A percentile compares a stretch with the other conserved stretches of the same genome.
Evolutionary conservation across 108 stramenopile species (phyloP).

Genomic region (Nitzschia sp.): DNA sequence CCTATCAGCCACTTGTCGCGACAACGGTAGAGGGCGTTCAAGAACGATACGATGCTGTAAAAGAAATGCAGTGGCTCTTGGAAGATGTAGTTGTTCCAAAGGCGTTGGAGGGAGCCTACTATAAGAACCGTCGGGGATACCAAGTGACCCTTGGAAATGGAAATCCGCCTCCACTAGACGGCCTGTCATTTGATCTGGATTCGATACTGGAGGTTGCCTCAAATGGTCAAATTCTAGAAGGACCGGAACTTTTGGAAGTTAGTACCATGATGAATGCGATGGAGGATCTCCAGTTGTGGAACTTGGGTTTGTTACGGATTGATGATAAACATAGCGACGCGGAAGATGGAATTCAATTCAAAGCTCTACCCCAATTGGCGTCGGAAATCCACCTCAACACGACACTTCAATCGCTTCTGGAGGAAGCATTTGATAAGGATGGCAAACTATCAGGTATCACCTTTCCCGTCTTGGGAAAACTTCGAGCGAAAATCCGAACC

Average conservation of each 20-base stretch:
- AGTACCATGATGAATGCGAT: constrained; percentile 49
- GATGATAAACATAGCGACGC: too few species aligned
- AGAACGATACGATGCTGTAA: constrained; percentile 65
- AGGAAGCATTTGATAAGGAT: constrained; percentile 68
- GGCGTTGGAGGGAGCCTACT: constrained; percentile 23
- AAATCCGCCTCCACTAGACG: constrained; percentile 55
- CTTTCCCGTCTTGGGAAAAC: constrained; percentile 64
- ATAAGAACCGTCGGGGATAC: constrained; percentile 37
- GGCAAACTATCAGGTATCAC: constrained; percentile 60
- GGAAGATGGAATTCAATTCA: constrained; percentile 20
- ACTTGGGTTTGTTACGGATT: constrained; percentile 34
- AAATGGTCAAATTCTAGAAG: constrained; percentile 55
- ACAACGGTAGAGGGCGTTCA: constrained; percentile 38
- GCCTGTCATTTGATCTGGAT: constrained; percentile 51
- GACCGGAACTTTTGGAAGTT: constrained; percentile 70
- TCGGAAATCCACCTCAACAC: constrained; percentile 52
- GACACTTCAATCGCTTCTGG: constrained; percentile 55
- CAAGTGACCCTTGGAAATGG: constrained; percentile 38
- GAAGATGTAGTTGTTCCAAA: not conserved
- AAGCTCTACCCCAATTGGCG: constrained; percentile 55
- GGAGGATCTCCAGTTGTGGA: constrained; percentile 62
- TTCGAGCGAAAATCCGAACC: constrained; percentile 58
- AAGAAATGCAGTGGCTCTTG: constrained; percentile 62
- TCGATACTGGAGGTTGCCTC: constrained; percentile 58
- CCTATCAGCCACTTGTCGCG: constrained; percentile 50